Evolutionary conservation across 805 yeast genomes (phyloP).

Genomic region (Wickerhamiella alocasiicola): DNA sequence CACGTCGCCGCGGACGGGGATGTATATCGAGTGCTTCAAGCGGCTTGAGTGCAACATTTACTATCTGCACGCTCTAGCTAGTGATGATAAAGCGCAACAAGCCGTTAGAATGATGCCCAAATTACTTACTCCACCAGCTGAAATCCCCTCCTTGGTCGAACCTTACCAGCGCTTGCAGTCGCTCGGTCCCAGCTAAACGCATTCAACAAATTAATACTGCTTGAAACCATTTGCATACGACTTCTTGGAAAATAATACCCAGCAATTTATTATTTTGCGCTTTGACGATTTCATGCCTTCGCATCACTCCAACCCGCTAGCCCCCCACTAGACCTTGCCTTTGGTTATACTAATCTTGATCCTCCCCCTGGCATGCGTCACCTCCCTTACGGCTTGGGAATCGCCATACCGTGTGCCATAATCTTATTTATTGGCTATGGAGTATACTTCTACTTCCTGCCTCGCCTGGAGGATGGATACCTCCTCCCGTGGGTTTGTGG

Average conservation of each 20-base stretch:
- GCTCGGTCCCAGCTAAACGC: no score
- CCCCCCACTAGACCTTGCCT: no score
- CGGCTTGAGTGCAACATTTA: conserved; percentile 6
- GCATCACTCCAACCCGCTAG: no score
- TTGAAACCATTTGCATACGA: no score
- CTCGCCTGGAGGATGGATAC: background rate
- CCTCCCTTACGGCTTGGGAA: conserved; percentile 11
- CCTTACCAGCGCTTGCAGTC: conserved; percentile 7
- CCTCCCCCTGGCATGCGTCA: conserved; percentile 9
- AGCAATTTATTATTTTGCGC: no score
- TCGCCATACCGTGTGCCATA: conserved; percentile 11
- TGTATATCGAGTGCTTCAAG: conserved; percentile 5
- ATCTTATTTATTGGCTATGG: conserved; percentile 8
- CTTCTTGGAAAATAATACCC: no score
- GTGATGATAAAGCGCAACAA: conserved; percentile 2
- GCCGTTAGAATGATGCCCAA: conserved; percentile 1
- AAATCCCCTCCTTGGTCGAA: conserved; percentile 1
- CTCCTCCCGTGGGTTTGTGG: conserved; percentile 9
- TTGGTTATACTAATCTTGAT: no score
- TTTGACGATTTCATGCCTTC: no score
- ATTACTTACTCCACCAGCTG: conserved; percentile 1
- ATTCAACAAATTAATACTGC: no score
- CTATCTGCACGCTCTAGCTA: conserved; percentile 7
- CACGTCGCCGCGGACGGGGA: background rate
- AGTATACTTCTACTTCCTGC: background rate